Conservation (phyloP, 2,329 filamentous ascomycete genomes). For the Zalaria obscura region DNA sequence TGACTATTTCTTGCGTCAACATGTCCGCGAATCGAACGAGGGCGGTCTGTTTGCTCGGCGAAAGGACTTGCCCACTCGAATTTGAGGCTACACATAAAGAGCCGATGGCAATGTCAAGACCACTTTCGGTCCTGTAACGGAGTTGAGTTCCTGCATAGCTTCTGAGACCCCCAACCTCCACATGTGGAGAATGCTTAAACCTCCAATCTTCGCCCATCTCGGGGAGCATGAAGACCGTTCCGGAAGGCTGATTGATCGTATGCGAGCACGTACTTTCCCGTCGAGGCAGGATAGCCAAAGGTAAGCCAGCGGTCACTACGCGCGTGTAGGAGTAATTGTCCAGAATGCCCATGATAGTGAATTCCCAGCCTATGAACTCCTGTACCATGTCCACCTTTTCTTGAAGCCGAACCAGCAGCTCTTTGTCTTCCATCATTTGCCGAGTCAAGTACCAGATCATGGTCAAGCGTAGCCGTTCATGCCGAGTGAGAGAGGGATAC, state of each 20-base stretch:
- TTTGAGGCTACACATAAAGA: constrained; percentile 30
- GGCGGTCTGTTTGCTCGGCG: constrained; percentile 17
- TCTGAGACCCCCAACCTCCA: constrained; percentile 23
- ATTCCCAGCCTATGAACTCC: constrained; percentile 31
- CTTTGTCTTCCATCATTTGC: constrained; percentile 23
- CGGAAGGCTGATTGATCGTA: constrained; percentile 16
- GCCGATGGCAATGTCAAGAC: constrained; percentile 26
- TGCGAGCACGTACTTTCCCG: constrained; percentile 33
- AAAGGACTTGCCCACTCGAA: constrained; percentile 18
- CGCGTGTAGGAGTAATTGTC: constrained; percentile 29
- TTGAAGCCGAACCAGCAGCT: constrained; percentile 27
- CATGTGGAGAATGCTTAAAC: constrained; percentile 26
- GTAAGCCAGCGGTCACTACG: constrained; percentile 27
- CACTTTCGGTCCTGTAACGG: constrained; percentile 24
- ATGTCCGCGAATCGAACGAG: constrained; percentile 23
- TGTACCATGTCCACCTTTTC: constrained; percentile 28
- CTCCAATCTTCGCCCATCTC: constrained; percentile 32
- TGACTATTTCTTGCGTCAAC: constrained; percentile 28
- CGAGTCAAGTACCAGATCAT: constrained; percentile 32
- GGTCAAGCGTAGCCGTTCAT: constrained; percentile 23
- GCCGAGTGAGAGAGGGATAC: constrained; percentile 19
- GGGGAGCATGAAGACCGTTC: constrained; percentile 25
- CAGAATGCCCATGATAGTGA: constrained; percentile 30
- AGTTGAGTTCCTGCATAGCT: constrained; percentile 29
- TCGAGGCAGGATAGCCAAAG: constrained; percentile 28